Conservation (phyloP, 306 rosid species). For the Gillenia trifoliata region DNA sequence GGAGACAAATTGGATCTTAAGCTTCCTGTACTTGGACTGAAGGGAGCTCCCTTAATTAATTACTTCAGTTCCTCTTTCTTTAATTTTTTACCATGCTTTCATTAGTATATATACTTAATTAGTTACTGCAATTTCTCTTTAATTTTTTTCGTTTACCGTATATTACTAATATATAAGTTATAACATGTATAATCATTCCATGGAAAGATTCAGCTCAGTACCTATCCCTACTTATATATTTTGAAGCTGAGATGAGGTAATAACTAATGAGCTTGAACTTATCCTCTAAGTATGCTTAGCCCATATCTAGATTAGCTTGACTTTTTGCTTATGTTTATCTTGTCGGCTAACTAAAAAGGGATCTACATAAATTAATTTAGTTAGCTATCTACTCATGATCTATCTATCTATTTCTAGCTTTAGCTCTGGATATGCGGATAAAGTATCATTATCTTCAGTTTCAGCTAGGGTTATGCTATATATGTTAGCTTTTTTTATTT, state of each 20-base stretch:
- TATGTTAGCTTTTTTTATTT: too few species aligned
- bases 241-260: background rate
- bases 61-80: background rate
- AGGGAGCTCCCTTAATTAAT: conserved; percentile 89
- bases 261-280: background rate
- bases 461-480: background rate
- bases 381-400: background rate
- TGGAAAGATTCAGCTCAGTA: background rate
- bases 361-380: background rate
- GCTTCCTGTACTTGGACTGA: conserved; percentile 92
- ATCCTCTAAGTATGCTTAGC: background rate
- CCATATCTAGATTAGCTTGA: background rate
- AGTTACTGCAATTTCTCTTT: background rate
- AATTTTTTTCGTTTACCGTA: background rate
- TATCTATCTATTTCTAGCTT: background rate
- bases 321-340: conserved; percentile 4
- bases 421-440: background rate
- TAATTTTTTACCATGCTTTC: background rate
- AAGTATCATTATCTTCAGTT: background rate
- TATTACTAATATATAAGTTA: background rate
- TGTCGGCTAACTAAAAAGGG: background rate
- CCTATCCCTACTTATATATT: background rate
- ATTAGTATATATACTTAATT: background rate
- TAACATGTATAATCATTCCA: background rate
- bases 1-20: conserved; percentile 84